phyloP scores from a whole-genome alignment of 768 basidiomycete species.

The Hysterangium stoloniferum region DNA sequence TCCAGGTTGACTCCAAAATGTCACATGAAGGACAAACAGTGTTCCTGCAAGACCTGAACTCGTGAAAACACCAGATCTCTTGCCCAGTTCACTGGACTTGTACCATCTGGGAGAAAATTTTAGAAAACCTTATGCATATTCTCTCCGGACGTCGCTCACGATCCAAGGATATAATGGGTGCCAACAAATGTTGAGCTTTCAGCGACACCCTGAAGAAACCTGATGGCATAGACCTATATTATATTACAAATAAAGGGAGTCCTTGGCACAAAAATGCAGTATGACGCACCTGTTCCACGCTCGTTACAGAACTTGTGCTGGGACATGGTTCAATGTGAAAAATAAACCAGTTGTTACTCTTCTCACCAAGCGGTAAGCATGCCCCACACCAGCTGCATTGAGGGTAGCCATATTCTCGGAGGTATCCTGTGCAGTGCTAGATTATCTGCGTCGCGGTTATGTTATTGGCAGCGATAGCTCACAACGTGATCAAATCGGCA shows the following conservation, averaged over 20 bases:
- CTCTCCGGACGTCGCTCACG: conserved; percentile 34
- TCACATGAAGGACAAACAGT: conserved; percentile 32
- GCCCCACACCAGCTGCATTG: conserved; percentile 60
- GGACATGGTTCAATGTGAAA: not conserved
- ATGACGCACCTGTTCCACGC: conserved; percentile 42
- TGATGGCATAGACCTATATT: conserved; percentile 53
- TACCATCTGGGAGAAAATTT: conserved; percentile 46
- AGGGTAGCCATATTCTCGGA: conserved; percentile 60
- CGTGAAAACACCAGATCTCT: conserved; percentile 66
- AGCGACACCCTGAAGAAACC: conserved; percentile 65
- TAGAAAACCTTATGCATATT: not conserved
- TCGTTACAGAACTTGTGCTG: conserved; percentile 50
- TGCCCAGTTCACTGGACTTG: conserved; percentile 60
- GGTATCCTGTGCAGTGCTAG: conserved; percentile 55
- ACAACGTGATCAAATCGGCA: not conserved
- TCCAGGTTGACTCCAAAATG: not conserved
- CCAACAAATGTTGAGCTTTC: conserved; percentile 76
- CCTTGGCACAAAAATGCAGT: not conserved
- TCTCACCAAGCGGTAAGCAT: conserved; percentile 53
- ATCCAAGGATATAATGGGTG: conserved; percentile 64
- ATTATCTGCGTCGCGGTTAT: conserved; percentile 37
- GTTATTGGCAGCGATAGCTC: not conserved
- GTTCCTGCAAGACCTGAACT: conserved; percentile 55
- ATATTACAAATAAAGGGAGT: too few relatives aligned
- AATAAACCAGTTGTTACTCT: conserved; percentile 1